Evolutionary conservation across 208 protist species (phyloP), one percentile per base, ranked within the genome.

Genomic region (Strigomonas culicis): DNA sequence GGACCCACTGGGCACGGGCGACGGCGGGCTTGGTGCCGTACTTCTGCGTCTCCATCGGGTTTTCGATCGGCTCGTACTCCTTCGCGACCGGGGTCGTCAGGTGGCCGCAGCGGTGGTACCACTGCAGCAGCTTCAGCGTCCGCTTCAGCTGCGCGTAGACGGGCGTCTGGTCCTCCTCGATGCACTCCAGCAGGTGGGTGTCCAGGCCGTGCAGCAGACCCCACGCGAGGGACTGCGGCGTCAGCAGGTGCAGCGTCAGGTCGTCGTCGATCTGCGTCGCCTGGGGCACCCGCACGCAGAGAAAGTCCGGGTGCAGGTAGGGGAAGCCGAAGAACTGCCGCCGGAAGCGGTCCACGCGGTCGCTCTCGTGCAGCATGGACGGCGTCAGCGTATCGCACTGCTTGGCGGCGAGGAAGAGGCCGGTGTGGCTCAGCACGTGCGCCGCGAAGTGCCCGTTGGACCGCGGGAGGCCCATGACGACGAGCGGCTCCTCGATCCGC

Each of bases 161-260:
- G 4, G 72, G 57, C 30, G 68, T 73, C 65, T 96, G 90, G 63
- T 93, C 85, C 66, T 94, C 85, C 66, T 94, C 79, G 60, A 96
- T 63, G 47, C 81, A 90, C 63, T 96, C 84, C 21, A 94, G 80
- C 49, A 96, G 73, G 72, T 94, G 90, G 49, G 90, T 85, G 59
- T 96, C 90, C 52, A 96, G 67, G n/a, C 90, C 90, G 63, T 93
- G 86, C 25, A 96, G 76, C 25, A 96, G 67, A 6, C 90, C 90
- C 88, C 87, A 96, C 27, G 90, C 84, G 68, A 86, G 84, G 8
- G 84, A 94, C 70, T 90, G 82, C 34, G 90, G 90, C 28, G 79
- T 90, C 82, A 93, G 85, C 34, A 94, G 82, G 30, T 96, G 87
- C 46, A 96, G 52, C 1, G 76, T 83, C 15, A 96, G 65, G 71